These are phyloP conservation scores for Rhododendron ovatum DNA, from an alignment of 148 eudicot species.

Conservation along the genomic window DNA sequence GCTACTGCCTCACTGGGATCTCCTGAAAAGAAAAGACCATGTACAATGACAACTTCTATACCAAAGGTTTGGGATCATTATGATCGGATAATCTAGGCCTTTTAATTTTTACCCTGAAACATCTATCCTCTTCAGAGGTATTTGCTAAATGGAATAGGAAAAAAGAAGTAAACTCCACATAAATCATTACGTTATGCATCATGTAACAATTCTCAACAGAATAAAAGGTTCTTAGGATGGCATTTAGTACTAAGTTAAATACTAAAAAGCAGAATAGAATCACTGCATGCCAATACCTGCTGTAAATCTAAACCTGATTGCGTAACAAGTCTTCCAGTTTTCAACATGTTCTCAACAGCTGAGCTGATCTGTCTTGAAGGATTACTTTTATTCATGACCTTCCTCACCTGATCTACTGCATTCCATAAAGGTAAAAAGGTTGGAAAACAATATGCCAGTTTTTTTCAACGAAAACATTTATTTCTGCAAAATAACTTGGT, in stretches of 20 bases:
- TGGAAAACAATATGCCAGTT: background rate
- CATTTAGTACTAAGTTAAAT: background rate
- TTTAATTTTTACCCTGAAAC: background rate
- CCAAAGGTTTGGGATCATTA: background rate
- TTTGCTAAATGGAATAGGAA: background rate
- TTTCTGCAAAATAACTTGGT: background rate
- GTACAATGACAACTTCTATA: background rate
- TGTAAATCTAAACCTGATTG: constrained; percentile 69
- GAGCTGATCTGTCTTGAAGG: constrained; percentile 46
- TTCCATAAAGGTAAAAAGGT: constrained; percentile 14
- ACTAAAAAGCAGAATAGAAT: background rate
- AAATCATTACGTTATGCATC: background rate
- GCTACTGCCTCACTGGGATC: background rate
- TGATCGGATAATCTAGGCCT: background rate
- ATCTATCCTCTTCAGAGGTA: background rate
- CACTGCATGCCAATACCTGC: constrained; percentile 51
- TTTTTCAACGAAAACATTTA: background rate
- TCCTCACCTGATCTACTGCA: constrained; percentile 63
- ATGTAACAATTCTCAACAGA: background rate
- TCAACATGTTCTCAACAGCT: constrained; percentile 73
- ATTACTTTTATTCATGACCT: constrained; percentile 49
- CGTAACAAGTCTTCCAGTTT: constrained; percentile 75
- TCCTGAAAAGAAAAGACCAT: background rate
- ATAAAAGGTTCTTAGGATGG: background rate
- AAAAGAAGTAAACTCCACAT: background rate